Base-by-base conservation (phyloP, 2,329 filamentous ascomycete genomes). In the Fusarium multiceps region DNA sequence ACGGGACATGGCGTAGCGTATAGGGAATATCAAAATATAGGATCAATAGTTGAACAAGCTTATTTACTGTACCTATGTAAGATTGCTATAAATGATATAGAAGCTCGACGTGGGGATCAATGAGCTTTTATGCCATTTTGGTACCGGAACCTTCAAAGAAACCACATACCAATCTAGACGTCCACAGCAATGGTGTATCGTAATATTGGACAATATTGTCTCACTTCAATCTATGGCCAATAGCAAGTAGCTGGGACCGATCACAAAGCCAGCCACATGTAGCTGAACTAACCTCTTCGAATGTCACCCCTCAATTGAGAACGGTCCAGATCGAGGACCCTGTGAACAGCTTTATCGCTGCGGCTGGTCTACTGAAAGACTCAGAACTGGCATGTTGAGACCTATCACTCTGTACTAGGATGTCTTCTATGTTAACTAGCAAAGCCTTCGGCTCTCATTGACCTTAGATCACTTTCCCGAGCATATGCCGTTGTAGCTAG, bases 1-100 rank as follows among this genome's bases (percentile, higher is more conserved):
- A 53, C 76, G 73, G 43, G 66, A 34, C 75, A 78, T 77, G 21
- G 14, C 69, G 55, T 27, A 23, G 21, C 21, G 21, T 23, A 23
- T 23, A 21, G 11, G 11, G 4, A 45, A 53, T 13, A 28, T 18
- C 5, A 7, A 8, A 7, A 7, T 10, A 27, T 23, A 9, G 16
- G 21, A n/a, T 16, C 4, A 21, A 14, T 12, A 8, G 11, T 23
- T 2, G 10, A 28, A 28, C 7, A 13, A 10, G 14, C 12, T 21
- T 23, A 23, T 23, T 23, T 23, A 23, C 21, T 23, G 21, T 23
- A 23, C 21, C 21, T 23, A 23, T 23, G 21, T 23, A 23, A 23
- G 21, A 23, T 23, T 23, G 21, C 21, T 23, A 23, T 23, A 23
- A 23, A 23, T 23, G 21, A 23, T 23, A 23, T 23, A 23, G 21